phyloP scores from a whole-genome alignment of 768 basidiomycete genomes.

The Collybiopsis confluens region DNA sequence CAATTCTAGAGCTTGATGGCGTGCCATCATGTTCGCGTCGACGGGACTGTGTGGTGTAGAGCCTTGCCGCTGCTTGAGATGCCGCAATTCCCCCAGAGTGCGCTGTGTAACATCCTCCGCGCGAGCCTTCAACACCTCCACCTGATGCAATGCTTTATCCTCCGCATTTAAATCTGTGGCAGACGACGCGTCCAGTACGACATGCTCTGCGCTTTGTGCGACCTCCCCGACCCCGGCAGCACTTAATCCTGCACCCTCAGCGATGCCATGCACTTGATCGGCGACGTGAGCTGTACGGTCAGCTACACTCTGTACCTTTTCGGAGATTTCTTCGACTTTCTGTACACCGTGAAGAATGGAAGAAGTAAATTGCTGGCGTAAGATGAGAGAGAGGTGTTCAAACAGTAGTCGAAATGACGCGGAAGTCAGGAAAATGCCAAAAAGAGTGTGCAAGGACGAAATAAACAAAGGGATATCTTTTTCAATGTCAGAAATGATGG shows the following conservation, averaged over 20 bases:
- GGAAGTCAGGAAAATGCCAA: conserved; percentile 1
- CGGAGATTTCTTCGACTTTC: background rate
- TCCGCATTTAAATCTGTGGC: background rate
- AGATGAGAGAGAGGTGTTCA: background rate
- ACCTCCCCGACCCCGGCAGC: background rate
- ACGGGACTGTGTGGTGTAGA: background rate
- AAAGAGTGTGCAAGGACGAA: background rate
- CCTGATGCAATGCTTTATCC: background rate
- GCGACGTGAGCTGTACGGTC: background rate
- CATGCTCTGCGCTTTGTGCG: background rate
- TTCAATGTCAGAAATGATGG: background rate
- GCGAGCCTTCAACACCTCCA: background rate
- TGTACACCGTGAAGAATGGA: background rate
- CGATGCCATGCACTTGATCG: background rate
- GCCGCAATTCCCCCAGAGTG: background rate
- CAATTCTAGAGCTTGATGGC: background rate
- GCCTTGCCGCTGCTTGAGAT: background rate
- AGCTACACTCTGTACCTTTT: background rate
- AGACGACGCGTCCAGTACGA: background rate
- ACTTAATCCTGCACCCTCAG: background rate
- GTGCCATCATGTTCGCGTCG: background rate
- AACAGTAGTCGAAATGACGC: background rate
- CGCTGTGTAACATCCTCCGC: background rate
- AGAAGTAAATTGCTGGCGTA: background rate
- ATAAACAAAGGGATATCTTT: background rate